Evolutionary conservation across 148 eudicot species (phyloP), one percentile per base, ranked within the genome.

Genomic region (Camellia sinensis): DNA sequence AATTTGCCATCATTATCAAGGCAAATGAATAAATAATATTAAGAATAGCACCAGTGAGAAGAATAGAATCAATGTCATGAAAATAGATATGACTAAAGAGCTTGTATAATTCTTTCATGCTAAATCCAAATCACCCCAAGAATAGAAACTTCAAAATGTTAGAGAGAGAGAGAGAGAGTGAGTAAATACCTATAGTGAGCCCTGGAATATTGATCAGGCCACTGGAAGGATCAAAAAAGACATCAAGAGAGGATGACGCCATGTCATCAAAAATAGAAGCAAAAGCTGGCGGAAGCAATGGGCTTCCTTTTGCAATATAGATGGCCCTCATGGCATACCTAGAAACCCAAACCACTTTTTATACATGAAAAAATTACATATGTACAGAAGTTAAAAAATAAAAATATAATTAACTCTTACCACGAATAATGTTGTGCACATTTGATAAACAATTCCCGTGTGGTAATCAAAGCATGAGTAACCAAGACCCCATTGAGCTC

Each of bases 241-340:
- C 97, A 88, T 97, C 99, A 43, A 97, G 90, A 74, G 98, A 94
- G 62, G 99, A 97, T 18, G 99, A 97, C 80, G 99, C 94, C 78
- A 87, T 77, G 91, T 97, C 99, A 84, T 97, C 99, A 73, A 97
- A 97, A 79, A 91, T 91, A 68, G 99, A 97, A 80, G 97, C 94
- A 81, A 97, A 97, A 79, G 91, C 85, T 80, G 99, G 99, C 44
- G 99, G 99, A 76, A 97, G 98, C 86, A 97, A 85, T 40, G 88
- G 83, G 86, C 98, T 97, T 91, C 99, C 99, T 80, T 97, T 97
- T 53, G 98, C 99, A 83, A 97, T 92, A 77, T 97, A 97, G 83
- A 97, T 84, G 78, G 99, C 98, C 78, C 99, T 94, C 98, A 94
- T 87, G 78, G 93, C 91, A 88, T 97, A 92, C 99, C 99, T 97